Conservation (phyloP, 306 rosid species). For the apple (Malus domestica) region ASM211411v1 NC_041803.1:24904501-24905000, state of each 20-base stretch:
- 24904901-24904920: conserved; percentile 41
- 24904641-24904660: conserved; percentile 21
- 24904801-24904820: neutral
- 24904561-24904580: neutral
- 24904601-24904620: conserved; percentile 14
- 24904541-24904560: neutral
- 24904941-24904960: conserved; percentile 1
- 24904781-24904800: neutral
- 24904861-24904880: conserved; percentile 19
- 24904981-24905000: neutral
- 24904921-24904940: conserved; percentile 21
- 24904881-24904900: conserved; percentile 33
- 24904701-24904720: conserved; percentile 40
- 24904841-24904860: conserved; percentile 38
- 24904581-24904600: conserved; percentile 10
- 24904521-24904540: neutral
- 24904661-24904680: conserved; percentile 24
- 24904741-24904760: conserved; percentile 28
- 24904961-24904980: neutral
- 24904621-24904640: conserved; percentile 17
- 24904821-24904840: neutral
- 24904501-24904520: neutral
- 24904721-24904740: conserved; percentile 33
- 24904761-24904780: conserved; percentile 29
- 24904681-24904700: conserved; percentile 33